Conservation (phyloP, 441 rosid genomes). For the Biscutella laevigata region DNA sequence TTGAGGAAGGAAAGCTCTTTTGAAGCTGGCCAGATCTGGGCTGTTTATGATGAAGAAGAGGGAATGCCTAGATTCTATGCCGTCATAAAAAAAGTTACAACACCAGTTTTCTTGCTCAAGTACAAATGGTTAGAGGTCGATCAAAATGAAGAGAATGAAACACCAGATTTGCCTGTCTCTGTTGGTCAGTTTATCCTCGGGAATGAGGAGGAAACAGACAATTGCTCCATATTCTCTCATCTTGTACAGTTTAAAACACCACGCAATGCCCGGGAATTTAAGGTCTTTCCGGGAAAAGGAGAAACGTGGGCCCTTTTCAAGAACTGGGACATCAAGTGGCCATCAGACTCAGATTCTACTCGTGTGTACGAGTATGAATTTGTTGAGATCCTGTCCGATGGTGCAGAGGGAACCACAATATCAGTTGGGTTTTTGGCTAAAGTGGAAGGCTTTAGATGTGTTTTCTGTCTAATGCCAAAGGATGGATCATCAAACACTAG, state of each 20-base stretch:
- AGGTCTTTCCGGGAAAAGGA: slow-evolving; percentile 56
- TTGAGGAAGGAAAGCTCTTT: slow-evolving; percentile 29
- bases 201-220: slow-evolving; percentile 21
- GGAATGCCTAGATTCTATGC: slow-evolving; percentile 72
- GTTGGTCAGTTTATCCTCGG: slow-evolving; percentile 58
- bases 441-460: slow-evolving; percentile 55
- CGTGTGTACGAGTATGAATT: slow-evolving; percentile 54
- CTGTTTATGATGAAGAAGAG: slow-evolving; percentile 46
- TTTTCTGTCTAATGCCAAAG: slow-evolving; percentile 32
- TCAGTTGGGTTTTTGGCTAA: slow-evolving; percentile 49
- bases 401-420: slow-evolving; percentile 31
- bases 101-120: slow-evolving; percentile 31
- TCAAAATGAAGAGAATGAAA: slow-evolving; percentile 32
- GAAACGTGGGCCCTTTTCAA: slow-evolving; percentile 79
- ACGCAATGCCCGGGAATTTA: slow-evolving; percentile 23
- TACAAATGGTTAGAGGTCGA: slow-evolving; percentile 52
- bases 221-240: slow-evolving; percentile 56
- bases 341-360: slow-evolving; percentile 28
- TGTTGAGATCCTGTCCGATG: slow-evolving; percentile 60
- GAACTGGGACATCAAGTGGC: slow-evolving; percentile 52
- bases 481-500: slow-evolving; percentile 34
- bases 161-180: slow-evolving; percentile 36
- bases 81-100: slow-evolving; percentile 33
- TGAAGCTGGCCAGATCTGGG: slow-evolving; percentile 52
- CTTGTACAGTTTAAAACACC: slow-evolving; percentile 31